Evolutionary conservation across 2,329 filamentous ascomycete species (phyloP), one percentile per base, ranked within the genome.

Genomic region (Talaromyces pinophilus): DNA sequence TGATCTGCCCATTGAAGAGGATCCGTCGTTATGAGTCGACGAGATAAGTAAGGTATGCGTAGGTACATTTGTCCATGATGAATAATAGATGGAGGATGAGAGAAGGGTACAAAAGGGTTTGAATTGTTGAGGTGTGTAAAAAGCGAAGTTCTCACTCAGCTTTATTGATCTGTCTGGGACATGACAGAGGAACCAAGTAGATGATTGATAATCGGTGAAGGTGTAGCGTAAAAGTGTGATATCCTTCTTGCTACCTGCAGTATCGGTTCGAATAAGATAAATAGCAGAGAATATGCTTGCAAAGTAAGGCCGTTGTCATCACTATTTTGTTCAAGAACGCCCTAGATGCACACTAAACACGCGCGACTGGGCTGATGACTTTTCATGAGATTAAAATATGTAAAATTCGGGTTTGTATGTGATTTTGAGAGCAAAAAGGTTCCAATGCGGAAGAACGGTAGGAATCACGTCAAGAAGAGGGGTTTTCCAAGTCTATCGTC

Each of bases 401-500:
- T 57, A 57, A 5, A 17, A 57, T 7, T 22, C 19, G 4, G 33
- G 25, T 19, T 15, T 57, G 33, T 22, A 57, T 40, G n/a, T 35
- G 19, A 25, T 57, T 38, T 38, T 15, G 30, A 35, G 5, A 30
- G 19, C 30, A 57, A 38, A 8, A 57, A 38, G 10, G 28, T 33
- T 22, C 52, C 7, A 22, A 22, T 38, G 8, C 8, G 38, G 57
- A 17, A 28, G 54, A 22, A 59, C 22, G 30, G 57, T 40, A 19
- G 2, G 22, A 33, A 19, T 30, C 25, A 33, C 33, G 33, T 57
- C 33, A 57, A 57, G 33, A 38, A 57, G 35, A 57, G 35, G 33
- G 35, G 11, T 3, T 25, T 59, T 40, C n/a, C 15, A 42, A 42
- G 55, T 40, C 62, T 65, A 67, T 69, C 72, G 72, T 57, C 73